Evolutionary conservation across 495 filamentous ascomycete species (phyloP).

Genomic region (Rhizodiscina lignyota): DNA sequence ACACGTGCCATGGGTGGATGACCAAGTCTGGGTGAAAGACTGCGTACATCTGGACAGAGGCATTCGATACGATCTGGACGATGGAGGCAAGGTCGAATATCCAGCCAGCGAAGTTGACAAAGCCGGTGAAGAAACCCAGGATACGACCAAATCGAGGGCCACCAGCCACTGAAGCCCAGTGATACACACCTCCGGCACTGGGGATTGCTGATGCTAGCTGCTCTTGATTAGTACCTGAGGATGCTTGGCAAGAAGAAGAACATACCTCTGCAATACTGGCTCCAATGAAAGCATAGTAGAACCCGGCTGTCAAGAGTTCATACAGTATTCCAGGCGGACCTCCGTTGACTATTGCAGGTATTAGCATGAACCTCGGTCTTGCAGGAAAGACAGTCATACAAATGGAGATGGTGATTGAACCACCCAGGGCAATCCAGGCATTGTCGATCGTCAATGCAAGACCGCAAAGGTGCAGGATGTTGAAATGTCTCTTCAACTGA

Average conservation of each 20-base stretch:
- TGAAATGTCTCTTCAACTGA: conserved; percentile 43
- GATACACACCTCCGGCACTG: conserved; percentile 65
- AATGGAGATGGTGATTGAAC: conserved; percentile 24
- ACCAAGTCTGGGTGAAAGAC: conserved; percentile 48
- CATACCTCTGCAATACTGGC: conserved; percentile 14
- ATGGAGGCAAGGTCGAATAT: conserved; percentile 46
- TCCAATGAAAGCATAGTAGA: conserved; percentile 10
- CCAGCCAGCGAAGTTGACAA: conserved; percentile 63
- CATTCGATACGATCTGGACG: conserved; percentile 35
- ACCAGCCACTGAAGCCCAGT: conserved; percentile 66
- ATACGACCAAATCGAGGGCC: conserved; percentile 50
- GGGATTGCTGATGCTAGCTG: conserved; percentile 65
- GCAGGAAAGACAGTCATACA: neutral
- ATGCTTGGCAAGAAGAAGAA: neutral
- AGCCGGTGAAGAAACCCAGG: conserved; percentile 60
- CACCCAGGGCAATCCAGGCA: conserved; percentile 43
- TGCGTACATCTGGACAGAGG: conserved; percentile 57
- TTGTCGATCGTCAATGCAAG: conserved; percentile 39
- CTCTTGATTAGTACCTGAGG: neutral
- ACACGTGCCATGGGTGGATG: conserved; percentile 56
- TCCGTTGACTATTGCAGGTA: conserved; percentile 23
- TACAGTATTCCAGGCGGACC: conserved; percentile 33
- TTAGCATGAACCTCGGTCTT: neutral
- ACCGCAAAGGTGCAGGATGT: conserved; percentile 26
- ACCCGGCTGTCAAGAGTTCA: conserved; percentile 13